These are phyloP conservation scores for Citrullus mucosospermus DNA, from an alignment of 306 rosid genomes.

Conservation along the genomic window DNA sequence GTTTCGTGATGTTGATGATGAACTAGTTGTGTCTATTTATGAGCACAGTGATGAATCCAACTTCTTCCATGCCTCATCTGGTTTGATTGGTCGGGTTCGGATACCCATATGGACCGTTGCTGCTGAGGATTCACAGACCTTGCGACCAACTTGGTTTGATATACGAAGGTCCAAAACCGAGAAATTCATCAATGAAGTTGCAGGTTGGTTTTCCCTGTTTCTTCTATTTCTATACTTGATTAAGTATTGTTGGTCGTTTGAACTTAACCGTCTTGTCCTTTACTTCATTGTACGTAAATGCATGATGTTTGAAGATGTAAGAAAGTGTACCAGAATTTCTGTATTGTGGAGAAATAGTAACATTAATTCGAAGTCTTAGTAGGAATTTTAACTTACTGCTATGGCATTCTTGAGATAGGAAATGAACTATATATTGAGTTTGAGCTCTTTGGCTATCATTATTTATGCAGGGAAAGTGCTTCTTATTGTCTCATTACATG, in stretches of 20 bases:
- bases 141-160: slow-evolving; percentile 67
- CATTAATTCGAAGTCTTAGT: too few species aligned
- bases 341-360: too few species aligned
- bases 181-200: slow-evolving; percentile 32
- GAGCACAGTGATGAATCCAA: slow-evolving; percentile 19
- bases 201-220: slow-evolving; percentile 36
- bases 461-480: slow-evolving; percentile 60
- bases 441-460: slow-evolving; percentile 2
- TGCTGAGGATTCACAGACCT: slow-evolving; percentile 32
- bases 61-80: slow-evolving; percentile 20
- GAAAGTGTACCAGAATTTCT: not conserved
- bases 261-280: not conserved
- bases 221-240: not conserved
- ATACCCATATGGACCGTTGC: slow-evolving; percentile 35
- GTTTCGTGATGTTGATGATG: slow-evolving; percentile 33
- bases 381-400: not conserved
- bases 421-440: not conserved
- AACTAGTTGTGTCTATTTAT: slow-evolving; percentile 37
- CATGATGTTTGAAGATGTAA: not conserved
- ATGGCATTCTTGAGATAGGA: not conserved
- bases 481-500: slow-evolving; percentile 52
- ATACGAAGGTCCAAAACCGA: slow-evolving; percentile 31
- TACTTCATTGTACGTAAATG: not conserved
- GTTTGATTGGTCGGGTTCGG: slow-evolving; percentile 44
- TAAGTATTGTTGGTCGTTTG: not conserved